These are phyloP conservation scores for Didymella segeticola DNA, from an alignment of 2,329 filamentous ascomycete species.

Conservation along the genomic window DNA sequence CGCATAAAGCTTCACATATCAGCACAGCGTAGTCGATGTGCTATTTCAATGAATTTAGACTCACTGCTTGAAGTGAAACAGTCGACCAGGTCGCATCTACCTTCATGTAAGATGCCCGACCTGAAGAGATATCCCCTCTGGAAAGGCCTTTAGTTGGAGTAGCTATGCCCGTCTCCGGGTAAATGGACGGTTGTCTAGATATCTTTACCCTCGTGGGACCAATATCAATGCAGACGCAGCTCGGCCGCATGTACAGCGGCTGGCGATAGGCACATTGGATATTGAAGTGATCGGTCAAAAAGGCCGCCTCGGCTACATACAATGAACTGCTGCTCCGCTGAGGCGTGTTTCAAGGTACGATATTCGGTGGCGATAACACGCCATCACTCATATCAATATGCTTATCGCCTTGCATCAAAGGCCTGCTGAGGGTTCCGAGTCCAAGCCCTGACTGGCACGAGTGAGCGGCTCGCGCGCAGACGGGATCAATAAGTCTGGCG, in stretches of 20 bases:
- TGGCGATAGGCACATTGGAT: not conserved
- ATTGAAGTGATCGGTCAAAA: not conserved
- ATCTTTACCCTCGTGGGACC: not conserved
- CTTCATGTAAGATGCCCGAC: not conserved
- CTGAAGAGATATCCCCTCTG: not conserved
- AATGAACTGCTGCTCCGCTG: conserved; percentile 1
- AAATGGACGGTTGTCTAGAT: not conserved
- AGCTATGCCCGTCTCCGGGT: conserved; percentile 5
- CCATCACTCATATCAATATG: not conserved
- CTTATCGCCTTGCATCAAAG: not conserved
- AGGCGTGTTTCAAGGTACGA: not conserved
- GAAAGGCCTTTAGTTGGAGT: not conserved
- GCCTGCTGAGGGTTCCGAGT: not conserved
- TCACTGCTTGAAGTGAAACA: not conserved
- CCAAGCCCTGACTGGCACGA: not conserved
- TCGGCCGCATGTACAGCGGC: not conserved
- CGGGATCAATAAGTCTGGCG: not conserved
- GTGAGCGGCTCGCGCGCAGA: not conserved
- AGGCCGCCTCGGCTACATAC: not conserved
- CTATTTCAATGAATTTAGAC: not conserved
- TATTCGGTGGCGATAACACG: conserved; percentile 8
- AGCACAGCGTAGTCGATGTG: not conserved
- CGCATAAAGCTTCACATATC: not conserved
- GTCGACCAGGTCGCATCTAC: not conserved
- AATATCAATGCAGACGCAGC: not conserved